A percentile compares a stretch with the other conserved stretches of the same genome.
Evolutionary conservation across 371 early-diverging fungal species (phyloP).

Genomic region (Rhizopus microsporus): DNA sequence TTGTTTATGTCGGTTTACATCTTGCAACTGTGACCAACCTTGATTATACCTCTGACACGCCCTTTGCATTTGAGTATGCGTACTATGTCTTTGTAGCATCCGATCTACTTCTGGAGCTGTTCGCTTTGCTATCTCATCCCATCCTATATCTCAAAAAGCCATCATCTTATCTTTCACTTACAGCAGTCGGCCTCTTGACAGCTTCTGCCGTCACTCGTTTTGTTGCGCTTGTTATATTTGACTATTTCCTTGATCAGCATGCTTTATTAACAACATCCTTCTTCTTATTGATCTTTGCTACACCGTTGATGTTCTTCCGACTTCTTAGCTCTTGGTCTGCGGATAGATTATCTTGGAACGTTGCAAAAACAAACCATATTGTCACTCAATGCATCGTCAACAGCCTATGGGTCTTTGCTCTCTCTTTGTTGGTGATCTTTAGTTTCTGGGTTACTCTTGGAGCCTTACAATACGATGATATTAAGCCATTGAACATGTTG

Average conservation of each 20-base stretch:
- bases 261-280: slow-evolving; percentile 21
- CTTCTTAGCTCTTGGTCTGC: slow-evolving; percentile 24
- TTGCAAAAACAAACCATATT: slow-evolving; percentile 29
- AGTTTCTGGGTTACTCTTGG: slow-evolving; percentile 46
- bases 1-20: slow-evolving; percentile 39
- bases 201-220: slow-evolving; percentile 30
- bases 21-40: slow-evolving; percentile 31
- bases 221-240: slow-evolving; percentile 15
- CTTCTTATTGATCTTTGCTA: slow-evolving; percentile 30
- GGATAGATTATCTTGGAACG: slow-evolving; percentile 27
- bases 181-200: slow-evolving; percentile 20
- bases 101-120: slow-evolving; percentile 33
- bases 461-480: slow-evolving; percentile 39
- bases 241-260: slow-evolving; percentile 20
- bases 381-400: slow-evolving; percentile 34
- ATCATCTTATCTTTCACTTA: slow-evolving; percentile 32
- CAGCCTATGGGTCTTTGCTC: slow-evolving; percentile 30
- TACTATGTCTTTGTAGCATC: slow-evolving; percentile 42
- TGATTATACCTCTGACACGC: slow-evolving; percentile 33
- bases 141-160: slow-evolving; percentile 17
- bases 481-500: slow-evolving; percentile 30
- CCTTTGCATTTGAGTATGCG: slow-evolving; percentile 34
- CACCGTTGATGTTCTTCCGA: slow-evolving; percentile 46
- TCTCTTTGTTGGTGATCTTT: slow-evolving; percentile 24
- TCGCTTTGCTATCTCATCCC: slow-evolving; percentile 25